Evolutionary conservation across 1,284 basidiomycete genomes (phyloP), one percentile per base, ranked within the genome.

Genomic region (Grifola frondosa): DNA sequence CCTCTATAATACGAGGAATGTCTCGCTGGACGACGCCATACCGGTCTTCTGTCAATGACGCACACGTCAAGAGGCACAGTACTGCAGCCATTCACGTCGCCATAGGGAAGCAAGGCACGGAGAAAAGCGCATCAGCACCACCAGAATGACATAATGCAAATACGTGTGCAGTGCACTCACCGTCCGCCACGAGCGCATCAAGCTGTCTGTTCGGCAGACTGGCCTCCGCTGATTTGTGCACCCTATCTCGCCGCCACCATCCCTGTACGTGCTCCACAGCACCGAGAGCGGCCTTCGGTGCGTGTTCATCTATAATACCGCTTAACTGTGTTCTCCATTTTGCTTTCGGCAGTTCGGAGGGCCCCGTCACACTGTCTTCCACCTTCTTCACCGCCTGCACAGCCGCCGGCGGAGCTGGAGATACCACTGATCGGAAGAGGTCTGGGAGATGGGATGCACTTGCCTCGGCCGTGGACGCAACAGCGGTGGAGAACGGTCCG

Each of bases 1-100:
- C 84, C 62, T 92, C 90, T 8, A 94, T 63, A 17, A 90, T 80
- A 41, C 79, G 79, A 0, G 90, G 87, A 20, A 91, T 89, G 58
- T 91, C 88, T 6, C 85, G 73, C 60, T 93, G 91, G 6, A 91
- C 87, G 34, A 84, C 78, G 10, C 91, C 91, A 55, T 86, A 91
- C 20, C 76, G 72, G 63, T 94, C 91, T 62, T 92, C 90, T 2
- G 71, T 70, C 23, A 92, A 66, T 6, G 90, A 92, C 2, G 81
- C 78, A 44, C 81, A 82, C 5, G 78, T 70, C n/a, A 92, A 69
- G 36, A 76, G 73, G 0, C 84, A 78, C 2, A 93, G 68, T 6
- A 81, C 91, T 92, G 54, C 3, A 21, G 12, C 20, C 15, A 28
- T 24, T 19, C 21, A 31, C 8, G n/a, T 5, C 17, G n/a, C n/a